These are phyloP conservation scores for Bretschneidera sinensis DNA, from an alignment of 345 rosid species.

Conservation along the genomic window DNA sequence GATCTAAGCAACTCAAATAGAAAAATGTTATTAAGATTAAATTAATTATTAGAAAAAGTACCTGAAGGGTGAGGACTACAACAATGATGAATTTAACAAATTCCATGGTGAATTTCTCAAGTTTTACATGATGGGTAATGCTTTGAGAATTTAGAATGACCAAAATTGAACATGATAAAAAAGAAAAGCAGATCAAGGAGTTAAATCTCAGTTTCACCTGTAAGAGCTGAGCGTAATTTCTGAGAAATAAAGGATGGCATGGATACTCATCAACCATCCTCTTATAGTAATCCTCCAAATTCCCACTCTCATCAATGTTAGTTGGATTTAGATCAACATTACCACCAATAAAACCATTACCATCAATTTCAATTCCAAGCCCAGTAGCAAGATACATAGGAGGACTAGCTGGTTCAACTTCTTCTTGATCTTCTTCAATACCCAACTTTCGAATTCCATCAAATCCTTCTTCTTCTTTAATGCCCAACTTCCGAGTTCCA, in stretches of 20 bases:
- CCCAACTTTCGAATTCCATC: constrained; percentile 6
- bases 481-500: constrained; percentile 3
- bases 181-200: not conserved
- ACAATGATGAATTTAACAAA: not conserved
- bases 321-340: constrained; percentile 31
- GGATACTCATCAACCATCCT: constrained; percentile 67
- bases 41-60: too few species aligned
- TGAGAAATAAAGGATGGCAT: constrained; percentile 61
- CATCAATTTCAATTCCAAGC: constrained; percentile 52
- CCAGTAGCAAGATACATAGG: constrained; percentile 69
- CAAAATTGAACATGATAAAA: not conserved
- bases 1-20: not conserved
- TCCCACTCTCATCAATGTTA: constrained; percentile 34
- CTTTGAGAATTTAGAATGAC: not conserved
- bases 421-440: constrained; percentile 24
- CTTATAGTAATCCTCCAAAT: constrained; percentile 44
- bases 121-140: not conserved
- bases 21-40: too few species aligned
- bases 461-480: constrained; percentile 20
- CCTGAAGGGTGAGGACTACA: too few species aligned
- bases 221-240: constrained; percentile 66
- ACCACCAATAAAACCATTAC: constrained; percentile 24
- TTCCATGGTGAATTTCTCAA: not conserved
- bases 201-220: constrained; percentile 35
- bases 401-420: constrained; percentile 47